phyloP scores from a whole-genome alignment of 805 yeast genomes.

The Nakazawaea wyomingensis region DNA sequence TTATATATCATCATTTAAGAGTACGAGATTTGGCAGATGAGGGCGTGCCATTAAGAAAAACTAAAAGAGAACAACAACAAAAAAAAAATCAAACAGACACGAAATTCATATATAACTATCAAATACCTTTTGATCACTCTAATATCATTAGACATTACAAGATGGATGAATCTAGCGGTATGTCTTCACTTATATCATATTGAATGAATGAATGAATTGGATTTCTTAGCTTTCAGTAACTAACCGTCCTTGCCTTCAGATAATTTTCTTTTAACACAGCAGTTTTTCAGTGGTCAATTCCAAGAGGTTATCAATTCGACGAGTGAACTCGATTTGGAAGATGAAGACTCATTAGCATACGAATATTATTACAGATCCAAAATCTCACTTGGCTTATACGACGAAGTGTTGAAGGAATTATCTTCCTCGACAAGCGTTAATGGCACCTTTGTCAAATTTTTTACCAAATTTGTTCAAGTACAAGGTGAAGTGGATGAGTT shows the following conservation, averaged over 20 bases:
- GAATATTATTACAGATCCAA: conserved; percentile 18
- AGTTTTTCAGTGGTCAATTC: conserved; percentile 57
- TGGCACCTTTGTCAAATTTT: background rate
- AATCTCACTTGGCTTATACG: conserved; percentile 7
- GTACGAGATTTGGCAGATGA: too few species aligned
- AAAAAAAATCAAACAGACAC: too few species aligned
- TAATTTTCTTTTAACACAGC: conserved; percentile 49
- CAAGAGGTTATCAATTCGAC: conserved; percentile 35
- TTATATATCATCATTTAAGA: too few species aligned
- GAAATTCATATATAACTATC: too few species aligned
- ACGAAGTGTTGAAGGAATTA: conserved; percentile 9
- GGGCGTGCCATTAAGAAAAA: too few species aligned
- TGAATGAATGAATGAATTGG: background rate
- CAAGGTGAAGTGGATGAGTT: conserved; percentile 5
- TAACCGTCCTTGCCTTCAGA: conserved; percentile 27
- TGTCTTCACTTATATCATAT: too few species aligned
- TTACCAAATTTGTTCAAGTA: background rate
- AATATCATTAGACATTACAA: too few species aligned
- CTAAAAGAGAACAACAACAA: background rate
- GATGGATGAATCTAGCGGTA: conserved; percentile 21
- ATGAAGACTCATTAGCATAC: conserved; percentile 17
- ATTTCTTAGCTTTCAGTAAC: background rate
- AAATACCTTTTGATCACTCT: too few species aligned
- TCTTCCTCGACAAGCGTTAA: background rate
- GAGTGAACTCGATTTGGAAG: conserved; percentile 31